Evolutionary conservation across 2,329 filamentous ascomycete species (phyloP), one percentile per base, ranked within the genome.

Genomic region (Microcyclospora tardicrescens): DNA sequence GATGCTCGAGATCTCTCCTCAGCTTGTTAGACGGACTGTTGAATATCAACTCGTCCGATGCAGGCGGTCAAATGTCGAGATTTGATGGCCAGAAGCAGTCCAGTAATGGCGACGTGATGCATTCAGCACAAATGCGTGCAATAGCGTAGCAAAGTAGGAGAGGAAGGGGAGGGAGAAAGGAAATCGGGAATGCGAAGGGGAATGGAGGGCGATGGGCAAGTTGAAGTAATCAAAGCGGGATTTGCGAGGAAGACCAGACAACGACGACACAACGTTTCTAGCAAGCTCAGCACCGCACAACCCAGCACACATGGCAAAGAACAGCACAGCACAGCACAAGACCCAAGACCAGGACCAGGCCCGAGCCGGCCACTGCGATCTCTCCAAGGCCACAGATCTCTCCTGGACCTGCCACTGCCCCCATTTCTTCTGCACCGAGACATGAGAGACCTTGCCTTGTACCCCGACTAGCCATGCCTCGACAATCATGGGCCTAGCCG

Each of bases 121-220:
- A 34, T 24, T 24, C 19, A 24, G n/a, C 29, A 12, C 34, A 24
- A 8, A 24, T 5, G 4, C 5, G 5, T 4, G 4, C 5, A 4
- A 8, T 24, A 24, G 19, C 5, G 19, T 28, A 32, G 35, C 33
- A 32, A 11, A 33, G 31, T 19, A 28, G 16, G 37, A 15, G 28
- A 38, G 34, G 38, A 28, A 39, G 34, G 41, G 43, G 38, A 42
- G 37, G 34, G 39, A 28, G 36, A 33, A 38, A 35, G 34, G 34
- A 36, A 40, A 43, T 40, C 34, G 34, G 40, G 31, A 29, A 12
- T 27, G 35, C 35, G 35, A 39, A 38, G 33, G 35, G 44, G 33
- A 24, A 27, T 33, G 28, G 34, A 32, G 36, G 41, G 37, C 16
- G 34, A 39, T 38, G 34, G 16, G 29, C 19, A 27, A 30, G 15